Conservation (phyloP, 164 flowering plant genomes). For the Magnolia changhungtana region DNA sequence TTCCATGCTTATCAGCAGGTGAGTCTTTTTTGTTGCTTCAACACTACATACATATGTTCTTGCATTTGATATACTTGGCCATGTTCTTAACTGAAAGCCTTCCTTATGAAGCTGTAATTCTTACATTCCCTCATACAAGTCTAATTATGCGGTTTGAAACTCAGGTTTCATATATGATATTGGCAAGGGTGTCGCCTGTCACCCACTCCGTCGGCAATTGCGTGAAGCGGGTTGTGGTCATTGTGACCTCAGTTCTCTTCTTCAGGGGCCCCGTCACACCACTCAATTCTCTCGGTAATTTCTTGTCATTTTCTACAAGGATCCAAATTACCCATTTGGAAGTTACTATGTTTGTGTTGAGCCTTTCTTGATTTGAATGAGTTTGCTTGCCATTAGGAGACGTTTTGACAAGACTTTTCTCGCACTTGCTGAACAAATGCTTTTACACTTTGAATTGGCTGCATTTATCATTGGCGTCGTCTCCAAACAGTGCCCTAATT, state of each 20-base stretch:
- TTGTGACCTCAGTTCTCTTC: constrained; percentile 86
- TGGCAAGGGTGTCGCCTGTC: constrained; percentile 94
- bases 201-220: constrained; percentile 98
- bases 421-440: too few species aligned
- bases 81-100: neutral
- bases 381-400: neutral
- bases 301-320: neutral
- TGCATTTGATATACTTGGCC: neutral
- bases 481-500: too few species aligned
- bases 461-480: too few species aligned
- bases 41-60: neutral
- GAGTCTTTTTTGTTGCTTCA: neutral
- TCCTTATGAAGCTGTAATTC: neutral
- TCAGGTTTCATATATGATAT: constrained; percentile 94
- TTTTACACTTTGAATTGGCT: too few species aligned
- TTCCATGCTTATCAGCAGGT: constrained; percentile 99
- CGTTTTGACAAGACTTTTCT: neutral
- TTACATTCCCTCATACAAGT: neutral
- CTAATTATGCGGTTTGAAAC: constrained; percentile 1
- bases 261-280: constrained; percentile 77
- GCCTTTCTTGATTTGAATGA: neutral
- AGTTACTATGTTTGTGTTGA: too few species aligned
- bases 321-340: neutral
- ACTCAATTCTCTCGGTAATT: constrained; percentile 73
- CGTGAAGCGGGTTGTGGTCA: constrained; percentile 95